phyloP scores from a whole-genome alignment of 2,329 filamentous ascomycete genomes.

The Penicillium hordei region DNA sequence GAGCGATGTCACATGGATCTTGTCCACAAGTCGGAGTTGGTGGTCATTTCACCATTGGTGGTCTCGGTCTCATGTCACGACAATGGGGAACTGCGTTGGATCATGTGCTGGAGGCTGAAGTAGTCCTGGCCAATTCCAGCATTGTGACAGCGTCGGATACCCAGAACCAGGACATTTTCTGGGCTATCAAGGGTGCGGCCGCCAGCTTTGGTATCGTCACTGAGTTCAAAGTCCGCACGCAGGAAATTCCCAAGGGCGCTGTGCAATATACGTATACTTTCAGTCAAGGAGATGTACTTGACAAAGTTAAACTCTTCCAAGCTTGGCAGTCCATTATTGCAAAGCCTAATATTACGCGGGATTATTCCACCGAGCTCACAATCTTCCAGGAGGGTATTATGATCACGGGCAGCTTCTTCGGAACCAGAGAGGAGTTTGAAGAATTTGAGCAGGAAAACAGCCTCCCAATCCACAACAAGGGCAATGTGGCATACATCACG shows the following conservation, averaged over 20 bases:
- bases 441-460: constrained; percentile 33
- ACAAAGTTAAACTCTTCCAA: constrained; percentile 53
- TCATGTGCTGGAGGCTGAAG: constrained; percentile 49
- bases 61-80: constrained; percentile 44
- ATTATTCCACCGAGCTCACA: constrained; percentile 59
- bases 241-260: constrained; percentile 44
- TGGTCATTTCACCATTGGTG: constrained; percentile 44
- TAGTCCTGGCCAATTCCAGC: constrained; percentile 47
- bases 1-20: constrained; percentile 42
- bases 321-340: constrained; percentile 60
- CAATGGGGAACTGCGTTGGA: constrained; percentile 55
- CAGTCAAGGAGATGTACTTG: constrained; percentile 49
- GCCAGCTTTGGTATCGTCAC: constrained; percentile 43
- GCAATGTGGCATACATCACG: constrained; percentile 26
- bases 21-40: constrained; percentile 42
- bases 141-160: constrained; percentile 32
- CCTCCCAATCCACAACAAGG: constrained; percentile 25
- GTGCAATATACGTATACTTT: constrained; percentile 61
- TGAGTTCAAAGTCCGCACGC: constrained; percentile 40
- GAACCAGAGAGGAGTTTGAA: constrained; percentile 57
- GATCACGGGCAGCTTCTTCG: constrained; percentile 63
- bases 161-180: constrained; percentile 36
- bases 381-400: constrained; percentile 55
- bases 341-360: constrained; percentile 57
- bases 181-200: constrained; percentile 39